Conservation (phyloP, 140 eudicot species). For the Artemisia princeps region DNA sequence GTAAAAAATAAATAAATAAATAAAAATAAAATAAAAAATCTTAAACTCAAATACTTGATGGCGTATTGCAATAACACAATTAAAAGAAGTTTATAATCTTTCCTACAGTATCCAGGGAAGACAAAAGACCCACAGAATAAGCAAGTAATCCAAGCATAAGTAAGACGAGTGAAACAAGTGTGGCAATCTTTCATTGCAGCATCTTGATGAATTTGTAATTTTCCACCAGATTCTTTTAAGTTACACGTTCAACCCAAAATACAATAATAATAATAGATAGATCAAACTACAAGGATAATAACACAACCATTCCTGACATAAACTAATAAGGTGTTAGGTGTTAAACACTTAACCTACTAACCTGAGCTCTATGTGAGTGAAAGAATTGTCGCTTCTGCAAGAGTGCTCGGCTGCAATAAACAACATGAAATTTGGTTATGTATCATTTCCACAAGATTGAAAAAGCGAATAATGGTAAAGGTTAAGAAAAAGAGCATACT, state of each 20-base stretch:
- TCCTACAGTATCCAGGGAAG: neutral
- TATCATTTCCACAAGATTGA: neutral
- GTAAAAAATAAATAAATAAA: no score
- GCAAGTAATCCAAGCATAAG: neutral
- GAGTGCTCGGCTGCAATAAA: conserved; percentile 52
- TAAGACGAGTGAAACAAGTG: neutral
- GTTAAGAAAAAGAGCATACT: conserved; percentile 31
- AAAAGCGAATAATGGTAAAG: neutral
- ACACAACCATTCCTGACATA: conserved; percentile 5
- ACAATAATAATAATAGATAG: conserved; percentile 9
- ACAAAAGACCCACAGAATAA: neutral
- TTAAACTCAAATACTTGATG: neutral
- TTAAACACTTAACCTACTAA: conserved; percentile 15
- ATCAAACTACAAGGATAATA: neutral
- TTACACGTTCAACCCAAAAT: neutral
- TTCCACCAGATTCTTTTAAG: neutral
- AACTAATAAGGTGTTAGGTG: conserved; percentile 3
- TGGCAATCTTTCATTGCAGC: neutral
- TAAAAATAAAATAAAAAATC: neutral
- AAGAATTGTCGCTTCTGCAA: conserved; percentile 82
- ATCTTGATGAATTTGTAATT: neutral
- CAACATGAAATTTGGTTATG: neutral
- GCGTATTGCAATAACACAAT: neutral
- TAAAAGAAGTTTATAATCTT: neutral
- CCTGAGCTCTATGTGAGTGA: conserved; percentile 98